These are phyloP conservation scores for Kodamaea sp. DNA, from an alignment of 1,139 yeast genomes.

Conservation along the genomic window DNA sequence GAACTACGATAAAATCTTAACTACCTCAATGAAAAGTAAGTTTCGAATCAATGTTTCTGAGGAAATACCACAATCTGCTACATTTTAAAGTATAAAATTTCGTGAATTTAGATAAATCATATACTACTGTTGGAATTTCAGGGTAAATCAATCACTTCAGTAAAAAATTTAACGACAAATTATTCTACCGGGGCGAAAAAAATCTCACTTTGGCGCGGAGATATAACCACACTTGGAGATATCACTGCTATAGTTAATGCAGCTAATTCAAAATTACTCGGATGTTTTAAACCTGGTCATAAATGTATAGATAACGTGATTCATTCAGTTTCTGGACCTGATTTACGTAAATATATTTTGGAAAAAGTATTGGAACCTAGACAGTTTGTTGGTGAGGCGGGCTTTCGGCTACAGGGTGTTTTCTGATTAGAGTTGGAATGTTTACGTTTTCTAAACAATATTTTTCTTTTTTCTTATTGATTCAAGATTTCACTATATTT, in stretches of 20 bases:
- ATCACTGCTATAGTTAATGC: conserved; percentile 6
- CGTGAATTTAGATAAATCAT: too few relatives aligned
- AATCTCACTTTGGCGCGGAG: conserved; percentile 5
- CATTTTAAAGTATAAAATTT: too few relatives aligned
- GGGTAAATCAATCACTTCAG: neutral
- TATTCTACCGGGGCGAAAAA: neutral
- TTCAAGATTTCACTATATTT: too few relatives aligned
- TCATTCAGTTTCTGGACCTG: conserved; percentile 5
- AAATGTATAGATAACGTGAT: conserved; percentile 6
- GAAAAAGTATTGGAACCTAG: conserved; percentile 1
- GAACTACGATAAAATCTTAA: too few relatives aligned
- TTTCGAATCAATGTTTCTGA: too few relatives aligned
- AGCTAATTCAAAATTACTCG: conserved; percentile 4
- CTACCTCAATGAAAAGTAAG: too few relatives aligned
- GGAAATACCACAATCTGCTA: too few relatives aligned
- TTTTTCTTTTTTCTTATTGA: too few relatives aligned
- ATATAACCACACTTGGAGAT: conserved; percentile 4
- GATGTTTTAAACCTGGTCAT: conserved; percentile 5
- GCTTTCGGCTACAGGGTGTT: too few relatives aligned
- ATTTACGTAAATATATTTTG: conserved; percentile 2
- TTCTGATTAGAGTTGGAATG: too few relatives aligned
- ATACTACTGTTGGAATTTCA: neutral
- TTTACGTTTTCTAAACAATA: too few relatives aligned
- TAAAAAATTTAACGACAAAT: neutral
- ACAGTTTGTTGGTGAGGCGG: conserved; percentile 1